phyloP scores from a whole-genome alignment of 495 filamentous ascomycete species.

The Podospora pseudopauciseta region DNA sequence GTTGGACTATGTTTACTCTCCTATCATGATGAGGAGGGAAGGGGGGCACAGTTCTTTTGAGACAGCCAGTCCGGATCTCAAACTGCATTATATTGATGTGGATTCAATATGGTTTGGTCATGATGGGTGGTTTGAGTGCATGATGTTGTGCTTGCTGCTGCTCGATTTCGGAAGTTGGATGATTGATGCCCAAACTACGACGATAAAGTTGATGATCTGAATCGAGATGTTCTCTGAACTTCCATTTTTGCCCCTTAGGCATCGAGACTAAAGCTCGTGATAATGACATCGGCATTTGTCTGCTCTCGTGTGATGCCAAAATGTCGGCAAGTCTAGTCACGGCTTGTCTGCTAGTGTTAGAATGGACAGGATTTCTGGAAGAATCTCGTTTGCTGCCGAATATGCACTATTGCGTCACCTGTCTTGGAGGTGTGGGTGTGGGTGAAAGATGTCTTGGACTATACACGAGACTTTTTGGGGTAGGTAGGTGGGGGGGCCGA shows the following conservation, averaged over 20 bases:
- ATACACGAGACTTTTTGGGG: not conserved
- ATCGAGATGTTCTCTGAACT: not conserved
- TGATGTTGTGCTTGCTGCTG: too few relatives aligned
- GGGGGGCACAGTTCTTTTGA: not conserved
- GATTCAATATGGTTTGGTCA: too few relatives aligned
- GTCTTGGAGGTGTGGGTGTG: not conserved
- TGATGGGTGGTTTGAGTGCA: too few relatives aligned
- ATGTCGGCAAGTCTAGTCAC: not conserved
- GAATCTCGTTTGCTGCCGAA: not conserved
- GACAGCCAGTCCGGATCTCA: not conserved
- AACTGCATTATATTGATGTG: too few relatives aligned
- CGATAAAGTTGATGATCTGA: not conserved
- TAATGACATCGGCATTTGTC: too few relatives aligned
- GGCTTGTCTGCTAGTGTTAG: not conserved
- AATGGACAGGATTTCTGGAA: not conserved
- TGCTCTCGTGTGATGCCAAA: not conserved
- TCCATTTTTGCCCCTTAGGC: not conserved
- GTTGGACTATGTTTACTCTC: slow-evolving; percentile 9
- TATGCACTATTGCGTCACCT: slow-evolving; percentile 21
- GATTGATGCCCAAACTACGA: not conserved
- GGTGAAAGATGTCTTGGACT: not conserved
- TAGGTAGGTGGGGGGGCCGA: not conserved
- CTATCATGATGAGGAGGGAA: slow-evolving; percentile 1
- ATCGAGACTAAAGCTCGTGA: not conserved
- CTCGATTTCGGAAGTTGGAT: too few relatives aligned